Base-by-base conservation (phyloP, 805 yeast genomes). In the Zygoascus tannicola region DNA sequence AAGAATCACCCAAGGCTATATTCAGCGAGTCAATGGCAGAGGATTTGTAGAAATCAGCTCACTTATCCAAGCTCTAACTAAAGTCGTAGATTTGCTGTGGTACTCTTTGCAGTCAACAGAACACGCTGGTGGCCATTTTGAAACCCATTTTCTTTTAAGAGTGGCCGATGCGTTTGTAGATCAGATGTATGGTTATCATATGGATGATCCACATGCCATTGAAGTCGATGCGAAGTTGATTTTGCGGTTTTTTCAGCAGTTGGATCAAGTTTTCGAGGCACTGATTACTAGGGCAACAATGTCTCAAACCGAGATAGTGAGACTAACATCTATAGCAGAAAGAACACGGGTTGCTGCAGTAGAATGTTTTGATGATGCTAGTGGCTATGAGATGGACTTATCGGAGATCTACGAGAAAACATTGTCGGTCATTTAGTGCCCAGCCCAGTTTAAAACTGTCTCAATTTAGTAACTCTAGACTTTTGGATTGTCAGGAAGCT, bases 81-180 rank as follows among this genome's bases (percentile, higher is more conserved):
- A 64, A 5, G 57, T 81, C 1, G 52, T 80, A 3, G 75, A 72
- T 38, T 65, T 84, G 34, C 60, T 83, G 4, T 80, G 85, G 85
- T 72, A 70, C 44, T 77, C 86, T 0, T 66, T 81, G 15, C 69
- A 67, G 35, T 54, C 58, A 12, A 47, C 54, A 0, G 35, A 35
- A 33, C 21, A 48, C 47, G 1, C 36, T 47, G 18, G 38, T 47
- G 85, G 84, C 0, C 33, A 40, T 2, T 22, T 22, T 16, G 88
- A 37, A 21, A 23, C 32, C 4, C 23, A 81, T 57, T 81, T 80
- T 51, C 59, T 81, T 15, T 64, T 85, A 20, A 69, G 71, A 34
- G 68, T 83, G 2, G 74, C 85, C 40, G 85, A 82, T 40, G 87
- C 81, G 49, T 55, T 81, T 22, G 70, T 77, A 39, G 88, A 81